phyloP scores from a whole-genome alignment of 768 basidiomycete genomes.

The Kondoa malvinella region DNA sequence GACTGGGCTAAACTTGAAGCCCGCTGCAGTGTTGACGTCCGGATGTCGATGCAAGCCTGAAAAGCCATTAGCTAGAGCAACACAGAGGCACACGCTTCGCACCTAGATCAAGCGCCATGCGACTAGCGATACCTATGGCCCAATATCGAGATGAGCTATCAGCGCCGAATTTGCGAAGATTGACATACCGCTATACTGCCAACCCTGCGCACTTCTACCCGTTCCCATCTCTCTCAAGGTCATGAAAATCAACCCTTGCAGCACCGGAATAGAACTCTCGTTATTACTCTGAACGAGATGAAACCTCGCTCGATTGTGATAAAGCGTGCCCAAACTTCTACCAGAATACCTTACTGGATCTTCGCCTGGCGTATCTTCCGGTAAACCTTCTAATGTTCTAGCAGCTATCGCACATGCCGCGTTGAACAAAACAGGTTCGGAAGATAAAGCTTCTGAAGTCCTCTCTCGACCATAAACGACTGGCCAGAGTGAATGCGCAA shows the following conservation, averaged over 20 bases:
- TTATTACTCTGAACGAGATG: background rate
- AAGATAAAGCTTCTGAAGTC: background rate
- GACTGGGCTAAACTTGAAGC: background rate
- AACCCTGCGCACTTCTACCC: background rate
- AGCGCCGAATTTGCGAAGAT: too few species aligned
- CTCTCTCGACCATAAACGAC: background rate
- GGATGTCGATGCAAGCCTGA: background rate
- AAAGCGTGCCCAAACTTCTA: background rate
- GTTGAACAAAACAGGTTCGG: background rate
- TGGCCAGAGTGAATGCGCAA: background rate
- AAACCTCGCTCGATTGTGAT: constrained; percentile 1
- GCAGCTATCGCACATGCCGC: background rate
- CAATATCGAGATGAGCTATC: too few species aligned
- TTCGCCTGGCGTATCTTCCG: background rate
- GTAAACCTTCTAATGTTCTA: background rate
- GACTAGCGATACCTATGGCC: background rate
- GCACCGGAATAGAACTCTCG: background rate
- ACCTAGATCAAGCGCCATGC: constrained; percentile 3
- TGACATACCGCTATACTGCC: constrained; percentile 7
- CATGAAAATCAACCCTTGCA: background rate
- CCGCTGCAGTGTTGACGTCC: background rate
- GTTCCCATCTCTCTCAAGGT: background rate
- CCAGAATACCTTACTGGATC: background rate
- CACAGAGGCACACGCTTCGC: background rate
- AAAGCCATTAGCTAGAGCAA: background rate